These are phyloP conservation scores for Chamaecyparis obtusa DNA, from an alignment of 75 land plant genomes.

Conservation along the genomic window DNA sequence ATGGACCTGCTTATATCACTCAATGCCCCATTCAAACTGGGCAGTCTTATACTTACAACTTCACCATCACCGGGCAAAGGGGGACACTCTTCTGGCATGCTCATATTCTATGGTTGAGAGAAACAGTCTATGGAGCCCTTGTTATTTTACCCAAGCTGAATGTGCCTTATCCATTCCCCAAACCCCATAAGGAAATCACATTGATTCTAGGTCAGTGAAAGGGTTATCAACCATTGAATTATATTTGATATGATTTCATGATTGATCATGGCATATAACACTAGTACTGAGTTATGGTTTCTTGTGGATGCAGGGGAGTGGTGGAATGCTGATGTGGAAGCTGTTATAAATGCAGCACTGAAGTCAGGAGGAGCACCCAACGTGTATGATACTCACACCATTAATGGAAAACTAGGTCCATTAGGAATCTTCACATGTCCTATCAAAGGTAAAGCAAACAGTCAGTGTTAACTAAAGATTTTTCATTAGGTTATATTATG, in stretches of 20 bases:
- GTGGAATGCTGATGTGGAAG: conserved; percentile 77
- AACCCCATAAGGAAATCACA: no score
- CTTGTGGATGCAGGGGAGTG: conserved; percentile 61
- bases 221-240: not conserved
- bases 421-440: conserved; percentile 62
- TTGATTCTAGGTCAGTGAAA: not conserved
- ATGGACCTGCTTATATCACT: conserved; percentile 1
- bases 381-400: conserved; percentile 77
- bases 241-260: not conserved
- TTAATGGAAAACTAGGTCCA: conserved; percentile 83
- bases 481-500: no score
- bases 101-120: conserved; percentile 63
- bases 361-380: conserved; percentile 55
- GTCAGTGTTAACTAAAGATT: not conserved
- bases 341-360: conserved; percentile 33
- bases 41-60: no score
- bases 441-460: conserved; percentile 27
- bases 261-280: not conserved
- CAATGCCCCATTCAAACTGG: no score
- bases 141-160: no score
- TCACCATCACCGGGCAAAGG: no score
- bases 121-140: conserved; percentile 52
- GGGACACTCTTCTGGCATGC: no score
- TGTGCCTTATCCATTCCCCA: no score
- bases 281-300: not conserved